phyloP scores from a whole-genome alignment of 2,329 filamentous ascomycete genomes.

The Sodiomyces alkalinus region DNA sequence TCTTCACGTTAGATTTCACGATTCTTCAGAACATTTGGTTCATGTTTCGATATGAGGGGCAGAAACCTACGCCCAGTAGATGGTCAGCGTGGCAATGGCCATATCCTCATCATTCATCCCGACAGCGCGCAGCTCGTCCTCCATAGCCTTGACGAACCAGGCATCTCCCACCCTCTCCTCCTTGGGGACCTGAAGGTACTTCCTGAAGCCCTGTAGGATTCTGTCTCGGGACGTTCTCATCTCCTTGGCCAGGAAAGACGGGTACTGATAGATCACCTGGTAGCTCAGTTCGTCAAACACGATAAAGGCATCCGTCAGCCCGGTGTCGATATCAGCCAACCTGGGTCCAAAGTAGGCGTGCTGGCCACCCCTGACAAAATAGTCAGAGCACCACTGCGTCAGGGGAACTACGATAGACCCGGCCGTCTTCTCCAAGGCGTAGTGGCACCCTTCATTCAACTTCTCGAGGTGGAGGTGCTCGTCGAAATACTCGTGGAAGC shows the following conservation, averaged over 20 bases:
- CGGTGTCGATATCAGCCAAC: slow-evolving; percentile 8
- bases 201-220: slow-evolving; percentile 3
- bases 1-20: too few species aligned
- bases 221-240: slow-evolving; percentile 7
- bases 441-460: slow-evolving; percentile 1
- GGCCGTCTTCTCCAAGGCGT: not conserved
- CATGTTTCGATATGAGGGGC: too few species aligned
- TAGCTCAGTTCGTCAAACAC: slow-evolving; percentile 12
- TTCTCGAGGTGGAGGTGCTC: slow-evolving; percentile 4
- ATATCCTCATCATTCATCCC: slow-evolving; percentile 8
- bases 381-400: slow-evolving; percentile 11
- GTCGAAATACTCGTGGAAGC: slow-evolving; percentile 8
- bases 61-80: too few species aligned
- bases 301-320: slow-evolving; percentile 6
- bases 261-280: slow-evolving; percentile 14
- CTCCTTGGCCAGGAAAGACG: slow-evolving; percentile 8
- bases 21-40: too few species aligned
- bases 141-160: slow-evolving; percentile 11
- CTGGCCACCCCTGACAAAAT: slow-evolving; percentile 8
- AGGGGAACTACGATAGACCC: slow-evolving; percentile 1
- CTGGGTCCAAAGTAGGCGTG: slow-evolving; percentile 11
- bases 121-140: slow-evolving; percentile 9
- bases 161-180: slow-evolving; percentile 3
- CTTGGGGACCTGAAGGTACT: slow-evolving; percentile 8
- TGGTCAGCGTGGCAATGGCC: slow-evolving; percentile 4